These are phyloP conservation scores for Chaetomium strumarium DNA, from an alignment of 2,329 filamentous ascomycete species.

Conservation along the genomic window DNA sequence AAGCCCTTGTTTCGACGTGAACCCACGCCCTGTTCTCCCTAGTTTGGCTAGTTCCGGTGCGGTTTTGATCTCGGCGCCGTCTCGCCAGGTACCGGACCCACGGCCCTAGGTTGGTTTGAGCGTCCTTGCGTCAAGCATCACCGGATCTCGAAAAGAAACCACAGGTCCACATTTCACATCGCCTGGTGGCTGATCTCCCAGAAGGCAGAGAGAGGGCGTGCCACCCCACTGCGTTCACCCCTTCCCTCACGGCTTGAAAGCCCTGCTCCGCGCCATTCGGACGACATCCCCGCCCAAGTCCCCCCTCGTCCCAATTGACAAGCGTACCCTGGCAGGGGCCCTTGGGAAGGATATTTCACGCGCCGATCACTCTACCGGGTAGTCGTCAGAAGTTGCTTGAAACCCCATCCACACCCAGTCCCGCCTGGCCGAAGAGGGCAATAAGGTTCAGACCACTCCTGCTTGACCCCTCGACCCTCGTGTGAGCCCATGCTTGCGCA, in stretches of 20 bases:
- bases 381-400: constrained; percentile 45
- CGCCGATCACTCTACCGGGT: constrained; percentile 48
- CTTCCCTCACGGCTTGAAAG: constrained; percentile 12
- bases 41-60: constrained; percentile 11
- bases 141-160: constrained; percentile 18
- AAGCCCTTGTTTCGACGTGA: constrained; percentile 16
- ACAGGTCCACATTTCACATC: constrained; percentile 11
- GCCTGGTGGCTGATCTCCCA: background rate
- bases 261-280: constrained; percentile 17
- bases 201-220: constrained; percentile 6
- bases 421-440: constrained; percentile 36
- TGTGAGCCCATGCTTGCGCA: constrained; percentile 29
- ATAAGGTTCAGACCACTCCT: constrained; percentile 39
- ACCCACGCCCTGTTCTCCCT: constrained; percentile 3
- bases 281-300: constrained; percentile 9
- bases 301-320: constrained; percentile 16
- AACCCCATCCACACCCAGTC: constrained; percentile 28
- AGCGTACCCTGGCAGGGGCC: constrained; percentile 23
- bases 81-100: constrained; percentile 13
- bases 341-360: constrained; percentile 44
- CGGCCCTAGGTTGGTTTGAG: constrained; percentile 8
- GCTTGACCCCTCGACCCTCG: constrained; percentile 36
- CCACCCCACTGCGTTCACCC: constrained; percentile 16
- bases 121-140: constrained; percentile 17
- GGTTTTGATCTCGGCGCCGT: constrained; percentile 16